Conservation (phyloP, 2,329 filamentous ascomycete genomes). For the Sclerotinia nivalis region DNA sequence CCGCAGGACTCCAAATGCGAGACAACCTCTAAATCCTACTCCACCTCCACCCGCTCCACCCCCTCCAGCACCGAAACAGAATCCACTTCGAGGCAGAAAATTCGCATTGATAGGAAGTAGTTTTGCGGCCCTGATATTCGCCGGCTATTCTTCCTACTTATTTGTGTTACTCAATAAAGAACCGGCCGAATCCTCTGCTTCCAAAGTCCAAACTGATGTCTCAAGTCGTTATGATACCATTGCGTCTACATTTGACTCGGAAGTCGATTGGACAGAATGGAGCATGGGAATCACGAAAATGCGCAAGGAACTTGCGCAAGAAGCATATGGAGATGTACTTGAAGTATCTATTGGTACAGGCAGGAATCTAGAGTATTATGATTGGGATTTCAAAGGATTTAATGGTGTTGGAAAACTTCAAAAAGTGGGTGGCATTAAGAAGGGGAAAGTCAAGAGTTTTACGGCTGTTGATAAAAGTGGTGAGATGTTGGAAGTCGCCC, state of each 20-base stretch:
- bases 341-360: conserved; percentile 65
- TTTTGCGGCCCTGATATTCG: conserved; percentile 20
- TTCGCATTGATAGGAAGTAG: conserved; percentile 34
- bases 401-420: conserved; percentile 31
- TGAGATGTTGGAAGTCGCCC: conserved; percentile 60
- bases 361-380: conserved; percentile 60
- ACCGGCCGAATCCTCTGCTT: conserved; percentile 28
- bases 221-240: conserved; percentile 40
- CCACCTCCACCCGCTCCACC: conserved; percentile 4
- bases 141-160: conserved; percentile 39
- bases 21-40: conserved; percentile 19
- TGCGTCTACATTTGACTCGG: conserved; percentile 58
- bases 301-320: conserved; percentile 50
- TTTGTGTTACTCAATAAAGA: conserved; percentile 40
- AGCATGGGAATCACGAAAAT: conserved; percentile 57
- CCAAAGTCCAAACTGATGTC: conserved; percentile 36
- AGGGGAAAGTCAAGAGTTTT: conserved; percentile 52
- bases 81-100: conserved; percentile 34
- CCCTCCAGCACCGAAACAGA: conserved; percentile 23
- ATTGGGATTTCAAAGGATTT: conserved; percentile 49
- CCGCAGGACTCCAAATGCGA: conserved; percentile 31
- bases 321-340: conserved; percentile 57
- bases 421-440: conserved; percentile 33
- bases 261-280: conserved; percentile 58
- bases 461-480: conserved; percentile 63